Percentiles rank a stretch among this genome's conserved stretches.
Evolutionary conservation across 345 rosid species (phyloP).

Genomic region (Mangifera indica): DNA sequence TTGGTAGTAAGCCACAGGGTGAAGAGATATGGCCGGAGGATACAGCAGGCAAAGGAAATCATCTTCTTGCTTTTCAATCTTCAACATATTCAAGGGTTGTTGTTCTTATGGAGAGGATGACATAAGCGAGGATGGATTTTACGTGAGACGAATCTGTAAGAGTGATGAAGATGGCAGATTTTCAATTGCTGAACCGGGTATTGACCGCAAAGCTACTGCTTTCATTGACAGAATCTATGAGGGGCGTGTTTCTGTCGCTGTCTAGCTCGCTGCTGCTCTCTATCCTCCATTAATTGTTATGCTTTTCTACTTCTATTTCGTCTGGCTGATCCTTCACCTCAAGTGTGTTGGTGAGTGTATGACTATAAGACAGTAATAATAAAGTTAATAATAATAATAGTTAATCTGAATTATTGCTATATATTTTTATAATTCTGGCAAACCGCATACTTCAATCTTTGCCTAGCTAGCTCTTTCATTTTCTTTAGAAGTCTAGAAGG

Average conservation of each 20-base stretch:
- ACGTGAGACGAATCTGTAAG: conserved; percentile 42
- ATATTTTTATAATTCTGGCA: no score
- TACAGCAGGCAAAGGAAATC: conserved; percentile 45
- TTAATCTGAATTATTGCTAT: not conserved
- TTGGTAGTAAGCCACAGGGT: not conserved
- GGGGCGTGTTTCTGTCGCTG: conserved; percentile 43
- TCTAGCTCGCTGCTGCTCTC: conserved; percentile 12
- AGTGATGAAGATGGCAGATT: conserved; percentile 74
- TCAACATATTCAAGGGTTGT: conserved; percentile 55
- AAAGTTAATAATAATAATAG: no score
- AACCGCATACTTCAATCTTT: no score
- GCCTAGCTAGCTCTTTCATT: no score
- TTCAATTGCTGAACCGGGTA: conserved; percentile 79
- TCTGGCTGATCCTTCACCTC: not conserved
- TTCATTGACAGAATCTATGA: conserved; percentile 64
- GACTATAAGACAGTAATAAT: not conserved
- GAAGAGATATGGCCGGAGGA: conserved; percentile 20
- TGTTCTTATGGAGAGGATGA: conserved; percentile 51
- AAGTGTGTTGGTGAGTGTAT: not conserved
- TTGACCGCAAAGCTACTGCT: conserved; percentile 66
- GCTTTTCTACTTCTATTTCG: not conserved
- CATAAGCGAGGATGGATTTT: conserved; percentile 52
- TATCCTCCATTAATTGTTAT: not conserved
- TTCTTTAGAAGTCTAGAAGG: no score
- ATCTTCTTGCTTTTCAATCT: conserved; percentile 34